phyloP scores from a whole-genome alignment of 371 early-diverging fungal genomes.

The Mortierella sp. region DNA sequence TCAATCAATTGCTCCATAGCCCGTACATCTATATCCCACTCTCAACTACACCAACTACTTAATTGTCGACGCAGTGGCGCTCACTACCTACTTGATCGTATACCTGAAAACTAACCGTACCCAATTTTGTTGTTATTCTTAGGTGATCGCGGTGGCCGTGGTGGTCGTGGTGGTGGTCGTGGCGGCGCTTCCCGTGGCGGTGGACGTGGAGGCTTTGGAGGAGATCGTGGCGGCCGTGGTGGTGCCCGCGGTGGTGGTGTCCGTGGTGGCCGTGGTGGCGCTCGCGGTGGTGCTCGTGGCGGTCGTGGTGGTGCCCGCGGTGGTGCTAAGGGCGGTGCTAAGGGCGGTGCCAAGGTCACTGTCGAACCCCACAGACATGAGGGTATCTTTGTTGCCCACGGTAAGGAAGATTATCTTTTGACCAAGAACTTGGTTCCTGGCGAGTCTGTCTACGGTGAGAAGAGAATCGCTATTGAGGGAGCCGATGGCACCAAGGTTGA shows the following conservation, averaged over 20 bases:
- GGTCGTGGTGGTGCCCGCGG: conserved; percentile 65
- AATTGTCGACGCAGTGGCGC: too few species aligned
- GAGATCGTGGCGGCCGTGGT: conserved; percentile 1
- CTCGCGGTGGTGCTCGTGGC: conserved; percentile 63
- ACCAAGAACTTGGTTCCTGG: conserved; percentile 99
- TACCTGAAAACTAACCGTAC: not conserved
- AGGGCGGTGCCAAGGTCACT: conserved; percentile 93
- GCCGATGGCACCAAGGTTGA: conserved; percentile 97
- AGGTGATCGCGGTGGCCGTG: conserved; percentile 61
- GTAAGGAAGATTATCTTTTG: conserved; percentile 99
- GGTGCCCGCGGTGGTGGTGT: conserved; percentile 48
- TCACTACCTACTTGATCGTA: too few species aligned
- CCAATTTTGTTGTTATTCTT: conserved; percentile 7
- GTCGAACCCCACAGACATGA: conserved; percentile 98
- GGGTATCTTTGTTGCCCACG: conserved; percentile 97
- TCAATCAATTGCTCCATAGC: too few species aligned
- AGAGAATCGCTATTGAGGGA: conserved; percentile 96
- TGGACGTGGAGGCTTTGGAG: conserved; percentile 14
- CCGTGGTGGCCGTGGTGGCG: conserved; percentile 60
- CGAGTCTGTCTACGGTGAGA: conserved; percentile 99
- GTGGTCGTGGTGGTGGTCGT: conserved; percentile 42
- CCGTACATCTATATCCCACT: too few species aligned
- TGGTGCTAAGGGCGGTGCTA: conserved; percentile 77
- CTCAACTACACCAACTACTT: too few species aligned
- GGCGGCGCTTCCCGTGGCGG: not conserved